Conservation (phyloP, 192 early-diverging fungal species). For the Backusella tuberculispora region DNA sequence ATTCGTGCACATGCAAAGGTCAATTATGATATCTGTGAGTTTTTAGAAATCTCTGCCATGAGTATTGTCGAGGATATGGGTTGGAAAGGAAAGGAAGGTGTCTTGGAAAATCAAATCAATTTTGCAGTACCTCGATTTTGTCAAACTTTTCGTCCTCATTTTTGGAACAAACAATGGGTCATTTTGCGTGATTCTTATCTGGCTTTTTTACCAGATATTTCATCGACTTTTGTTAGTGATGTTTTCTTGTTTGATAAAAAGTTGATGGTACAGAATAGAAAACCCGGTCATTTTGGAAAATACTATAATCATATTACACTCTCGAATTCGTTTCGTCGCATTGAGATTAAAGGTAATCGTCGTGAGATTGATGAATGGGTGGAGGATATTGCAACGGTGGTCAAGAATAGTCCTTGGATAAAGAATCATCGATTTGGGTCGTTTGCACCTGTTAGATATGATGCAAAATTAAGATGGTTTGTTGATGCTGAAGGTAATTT, state of each 20-base stretch:
- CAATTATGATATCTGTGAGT: conserved; percentile 74
- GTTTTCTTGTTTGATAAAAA: conserved; percentile 58
- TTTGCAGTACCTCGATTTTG: conserved; percentile 37
- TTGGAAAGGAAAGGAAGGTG: conserved; percentile 86
- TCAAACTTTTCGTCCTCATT: conserved; percentile 18
- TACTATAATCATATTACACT: conserved; percentile 62
- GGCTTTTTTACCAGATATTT: conserved; percentile 53
- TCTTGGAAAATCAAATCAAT: conserved; percentile 67
- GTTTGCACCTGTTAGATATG: conserved; percentile 75
- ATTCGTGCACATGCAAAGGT: conserved; percentile 65
- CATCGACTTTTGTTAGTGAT: conserved; percentile 45
- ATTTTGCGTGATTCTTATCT: conserved; percentile 71
- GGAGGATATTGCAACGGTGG: conserved; percentile 60
- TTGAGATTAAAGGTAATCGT: conserved; percentile 73
- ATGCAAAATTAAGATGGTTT: conserved; percentile 72
- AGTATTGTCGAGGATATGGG: conserved; percentile 79
- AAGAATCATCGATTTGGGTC: conserved; percentile 70
- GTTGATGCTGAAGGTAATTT: conserved; percentile 76
- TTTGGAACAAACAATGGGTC: conserved; percentile 75
- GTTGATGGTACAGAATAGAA: conserved; percentile 33
- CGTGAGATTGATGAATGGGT: conserved; percentile 70
- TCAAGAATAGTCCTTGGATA: conserved; percentile 63
- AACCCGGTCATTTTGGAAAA: conserved; percentile 24
- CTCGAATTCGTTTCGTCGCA: conserved; percentile 60
- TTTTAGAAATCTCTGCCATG: conserved; percentile 75